Evolutionary conservation across 140 eudicot genomes (phyloP), one percentile per base, ranked within the genome.

Genomic region (Anethum foeniculum): DNA sequence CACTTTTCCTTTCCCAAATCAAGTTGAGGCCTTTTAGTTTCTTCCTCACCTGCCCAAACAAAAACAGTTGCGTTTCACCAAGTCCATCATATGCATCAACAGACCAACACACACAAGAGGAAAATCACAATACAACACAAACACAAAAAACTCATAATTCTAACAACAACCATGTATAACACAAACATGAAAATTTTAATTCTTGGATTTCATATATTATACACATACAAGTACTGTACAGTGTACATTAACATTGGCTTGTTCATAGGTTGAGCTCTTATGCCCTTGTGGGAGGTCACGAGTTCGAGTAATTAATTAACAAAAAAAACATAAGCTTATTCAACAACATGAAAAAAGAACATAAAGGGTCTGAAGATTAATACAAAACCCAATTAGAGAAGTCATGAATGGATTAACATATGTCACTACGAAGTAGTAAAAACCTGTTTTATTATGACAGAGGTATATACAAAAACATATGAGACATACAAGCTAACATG

Each of bases 41-140:
- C 84, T 54, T 84, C 71, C 41, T 78, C 79, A 72, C 75, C 86
- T 83, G 80, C 67, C 76, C 58, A 78, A 58, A 38, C 32, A 30
- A 19, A 58, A 43, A 44, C 41, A 16, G 27, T 7, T 56, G 13
- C 14, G 65, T 16, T 67, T 27, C 41, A 67, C 36, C 16, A 28
- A 44, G 27, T 44, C 43, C 6, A 30, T 19, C 52, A 30, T 4
- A 41, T 13, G 58, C 43, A 78, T 9, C 9, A 10, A 18, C 19
- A 28, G 43, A 67, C 74, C 5, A 15, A 67, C 23, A 38, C 76
- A 71, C 6, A 71, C 38, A 0, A 1, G 25, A 25, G 47, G 21
- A 6, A 18, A 9, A 25, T 15, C 39, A 68, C 44, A 28, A 68
- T 13, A 32, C 1, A 11, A 12, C 74, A 67, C n/a, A 65, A 65